phyloP scores from a whole-genome alignment of 129 eudicot genomes.

The Flaveria sonorensis region DNA sequence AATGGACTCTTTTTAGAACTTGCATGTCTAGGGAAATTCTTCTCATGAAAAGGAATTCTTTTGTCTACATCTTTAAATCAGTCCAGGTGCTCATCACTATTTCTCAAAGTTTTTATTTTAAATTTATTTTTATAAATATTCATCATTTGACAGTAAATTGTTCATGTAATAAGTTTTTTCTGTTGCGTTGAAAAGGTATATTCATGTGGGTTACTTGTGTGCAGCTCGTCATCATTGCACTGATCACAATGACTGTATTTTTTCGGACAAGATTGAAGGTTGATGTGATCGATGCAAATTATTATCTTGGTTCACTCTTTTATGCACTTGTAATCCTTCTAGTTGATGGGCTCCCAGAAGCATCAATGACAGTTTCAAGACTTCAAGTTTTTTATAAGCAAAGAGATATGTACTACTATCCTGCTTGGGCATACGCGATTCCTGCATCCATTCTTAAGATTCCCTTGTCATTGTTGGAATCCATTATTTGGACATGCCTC shows the following conservation, averaged over 20 bases:
- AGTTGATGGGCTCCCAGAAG: conserved; percentile 72
- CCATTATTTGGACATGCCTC: conserved; percentile 57
- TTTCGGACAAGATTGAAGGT: conserved; percentile 54
- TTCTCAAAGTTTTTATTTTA: too few relatives aligned
- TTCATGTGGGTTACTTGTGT: conserved; percentile 18
- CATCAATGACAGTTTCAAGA: conserved; percentile 64
- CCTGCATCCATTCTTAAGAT: conserved; percentile 68
- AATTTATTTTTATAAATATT: too few relatives aligned
- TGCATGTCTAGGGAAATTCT: conserved; percentile 69
- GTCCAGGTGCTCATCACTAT: conserved; percentile 47
- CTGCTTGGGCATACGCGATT: conserved; percentile 87
- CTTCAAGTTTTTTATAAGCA: conserved; percentile 77
- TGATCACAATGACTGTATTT: conserved; percentile 67
- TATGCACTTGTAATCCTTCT: conserved; percentile 57
- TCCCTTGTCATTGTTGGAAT: conserved; percentile 56
- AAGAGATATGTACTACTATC: conserved; percentile 73
- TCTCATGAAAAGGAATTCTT: conserved; percentile 64
- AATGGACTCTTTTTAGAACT: conserved; percentile 62
- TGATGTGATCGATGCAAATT: conserved; percentile 58
- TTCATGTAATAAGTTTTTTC: too few relatives aligned
- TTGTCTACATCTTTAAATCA: conserved; percentile 54
- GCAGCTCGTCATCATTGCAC: conserved; percentile 64
- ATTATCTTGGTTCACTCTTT: conserved; percentile 69
- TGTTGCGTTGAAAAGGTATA: too few relatives aligned
- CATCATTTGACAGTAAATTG: too few relatives aligned